Conservation (phyloP, 2,329 filamentous ascomycete species). For the Diatrype stigma region DNA sequence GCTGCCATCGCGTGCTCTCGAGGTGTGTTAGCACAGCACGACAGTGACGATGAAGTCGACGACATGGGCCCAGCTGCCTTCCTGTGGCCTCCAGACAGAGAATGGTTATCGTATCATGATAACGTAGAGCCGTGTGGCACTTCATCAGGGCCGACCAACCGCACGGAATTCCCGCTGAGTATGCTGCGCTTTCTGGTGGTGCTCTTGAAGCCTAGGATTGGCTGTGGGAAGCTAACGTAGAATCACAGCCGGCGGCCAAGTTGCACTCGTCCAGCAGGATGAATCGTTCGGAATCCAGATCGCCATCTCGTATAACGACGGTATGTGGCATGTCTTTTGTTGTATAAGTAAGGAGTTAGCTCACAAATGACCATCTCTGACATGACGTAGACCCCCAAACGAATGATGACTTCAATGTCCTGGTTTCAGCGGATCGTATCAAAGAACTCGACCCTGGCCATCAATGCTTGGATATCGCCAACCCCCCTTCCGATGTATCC, state of each 20-base stretch:
- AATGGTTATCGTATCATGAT: constrained; percentile 50
- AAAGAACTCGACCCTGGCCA: constrained; percentile 40
- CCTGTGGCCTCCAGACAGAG: constrained; percentile 55
- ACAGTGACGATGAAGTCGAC: constrained; percentile 43
- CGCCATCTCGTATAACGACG: constrained; percentile 46
- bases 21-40: not conserved
- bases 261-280: constrained; percentile 54
- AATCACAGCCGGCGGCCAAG: constrained; percentile 44
- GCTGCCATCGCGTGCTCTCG: not conserved
- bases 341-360: too few relatives aligned
- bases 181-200: constrained; percentile 4
- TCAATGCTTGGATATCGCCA: constrained; percentile 38
- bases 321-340: constrained; percentile 34
- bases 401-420: constrained; percentile 36
- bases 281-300: constrained; percentile 52
- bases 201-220: not conserved
- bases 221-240: not conserved
- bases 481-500: constrained; percentile 29
- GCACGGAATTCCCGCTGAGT: constrained; percentile 55
- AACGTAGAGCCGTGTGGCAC: constrained; percentile 57
- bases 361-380: not conserved
- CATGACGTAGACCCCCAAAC: constrained; percentile 31
- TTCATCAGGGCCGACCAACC: constrained; percentile 38
- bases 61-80: constrained; percentile 36
- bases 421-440: constrained; percentile 32